A percentile compares a stretch with the other conserved stretches of the same genome.
Evolutionary conservation across 805 yeast species (phyloP).

Genomic region (Nakazawaea pomicola): DNA sequence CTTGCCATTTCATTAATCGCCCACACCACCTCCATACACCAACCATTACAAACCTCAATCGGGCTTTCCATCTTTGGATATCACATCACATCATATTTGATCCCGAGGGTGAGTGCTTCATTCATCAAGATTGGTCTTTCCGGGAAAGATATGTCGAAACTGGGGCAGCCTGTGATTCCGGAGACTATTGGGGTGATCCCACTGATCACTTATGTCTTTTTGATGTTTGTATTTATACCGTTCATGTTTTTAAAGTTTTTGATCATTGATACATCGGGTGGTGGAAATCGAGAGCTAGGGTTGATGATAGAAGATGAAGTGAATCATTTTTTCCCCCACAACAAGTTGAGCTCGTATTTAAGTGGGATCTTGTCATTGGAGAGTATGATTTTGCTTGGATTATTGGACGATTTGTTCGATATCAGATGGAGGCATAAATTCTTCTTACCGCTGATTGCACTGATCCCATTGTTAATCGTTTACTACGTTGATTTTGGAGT

Average conservation of each 20-base stretch:
- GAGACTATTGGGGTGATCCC: conserved; percentile 92
- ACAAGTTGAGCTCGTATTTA: conserved; percentile 77
- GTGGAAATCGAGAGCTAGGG: conserved; percentile 48
- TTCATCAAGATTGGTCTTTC: conserved; percentile 76
- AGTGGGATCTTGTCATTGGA: conserved; percentile 81
- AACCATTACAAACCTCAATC: conserved; percentile 53
- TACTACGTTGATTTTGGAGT: conserved; percentile 93
- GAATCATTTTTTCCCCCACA: conserved; percentile 59
- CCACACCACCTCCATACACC: conserved; percentile 16
- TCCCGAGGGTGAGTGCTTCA: conserved; percentile 62
- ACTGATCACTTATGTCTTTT: conserved; percentile 72
- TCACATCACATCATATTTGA: conserved; percentile 48
- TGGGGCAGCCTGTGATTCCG: conserved; percentile 70
- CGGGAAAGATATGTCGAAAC: conserved; percentile 81
- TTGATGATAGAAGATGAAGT: background rate
- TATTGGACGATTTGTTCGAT: conserved; percentile 93
- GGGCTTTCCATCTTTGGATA: conserved; percentile 72
- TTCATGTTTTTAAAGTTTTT: conserved; percentile 76
- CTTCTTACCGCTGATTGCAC: conserved; percentile 90
- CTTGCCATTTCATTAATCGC: conserved; percentile 16
- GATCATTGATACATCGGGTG: conserved; percentile 53
- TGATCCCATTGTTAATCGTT: conserved; percentile 85
- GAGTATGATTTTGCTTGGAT: conserved; percentile 78
- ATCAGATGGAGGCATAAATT: conserved; percentile 97
- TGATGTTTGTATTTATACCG: conserved; percentile 84